phyloP scores from a whole-genome alignment of 2,329 filamentous ascomycete genomes.

The Furcasterigmium sp. region DNA sequence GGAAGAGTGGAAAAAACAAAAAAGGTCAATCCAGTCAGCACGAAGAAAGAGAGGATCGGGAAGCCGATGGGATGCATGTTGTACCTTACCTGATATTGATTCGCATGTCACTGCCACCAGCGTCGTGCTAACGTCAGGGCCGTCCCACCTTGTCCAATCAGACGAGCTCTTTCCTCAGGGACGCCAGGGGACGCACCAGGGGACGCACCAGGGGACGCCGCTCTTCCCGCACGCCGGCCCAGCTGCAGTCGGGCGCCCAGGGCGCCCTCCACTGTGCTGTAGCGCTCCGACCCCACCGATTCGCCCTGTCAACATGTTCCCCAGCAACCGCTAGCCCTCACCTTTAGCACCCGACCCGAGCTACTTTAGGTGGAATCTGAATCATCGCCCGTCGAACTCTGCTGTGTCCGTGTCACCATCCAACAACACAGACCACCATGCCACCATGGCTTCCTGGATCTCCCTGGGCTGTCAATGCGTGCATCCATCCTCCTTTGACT shows the following conservation, averaged over 20 bases:
- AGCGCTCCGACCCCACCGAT: not conserved
- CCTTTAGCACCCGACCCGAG: not conserved
- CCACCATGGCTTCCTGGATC: no score
- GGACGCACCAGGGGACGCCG: not conserved
- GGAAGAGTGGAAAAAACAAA: not conserved
- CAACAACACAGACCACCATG: not conserved
- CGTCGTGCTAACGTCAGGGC: not conserved
- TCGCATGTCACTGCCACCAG: not conserved
- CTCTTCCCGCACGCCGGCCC: not conserved
- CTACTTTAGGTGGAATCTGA: no score
- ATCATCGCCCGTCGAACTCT: no score
- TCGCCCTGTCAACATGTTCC: not conserved
- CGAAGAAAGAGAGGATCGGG: no score
- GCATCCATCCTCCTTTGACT: no score
- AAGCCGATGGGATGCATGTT: no score
- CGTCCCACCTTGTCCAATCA: not conserved
- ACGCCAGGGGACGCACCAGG: no score
- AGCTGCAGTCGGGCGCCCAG: no score
- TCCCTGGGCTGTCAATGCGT: no score
- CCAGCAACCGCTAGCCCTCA: not conserved
- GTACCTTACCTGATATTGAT: not conserved
- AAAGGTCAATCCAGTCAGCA: not conserved
- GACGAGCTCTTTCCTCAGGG: not conserved
- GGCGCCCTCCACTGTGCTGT: no score
- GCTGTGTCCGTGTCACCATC: not conserved